These are phyloP conservation scores for Flaveria floridana DNA, from an alignment of 140 eudicot genomes.

Conservation along the genomic window DNA sequence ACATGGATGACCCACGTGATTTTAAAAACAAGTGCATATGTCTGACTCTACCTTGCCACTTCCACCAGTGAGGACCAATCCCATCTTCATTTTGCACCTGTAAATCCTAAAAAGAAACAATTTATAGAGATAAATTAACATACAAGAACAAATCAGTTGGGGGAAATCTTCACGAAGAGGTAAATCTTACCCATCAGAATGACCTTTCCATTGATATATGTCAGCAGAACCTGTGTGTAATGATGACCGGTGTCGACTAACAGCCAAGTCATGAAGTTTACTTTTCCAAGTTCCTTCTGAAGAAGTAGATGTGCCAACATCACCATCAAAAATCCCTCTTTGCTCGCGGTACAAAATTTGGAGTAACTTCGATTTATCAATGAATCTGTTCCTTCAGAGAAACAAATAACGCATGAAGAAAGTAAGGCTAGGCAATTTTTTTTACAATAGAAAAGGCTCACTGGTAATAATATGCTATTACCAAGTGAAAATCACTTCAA, in stretches of 20 bases:
- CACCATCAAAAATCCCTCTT: slow-evolving; percentile 27
- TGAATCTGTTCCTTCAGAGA: slow-evolving; percentile 49
- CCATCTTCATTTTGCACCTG: slow-evolving; percentile 84
- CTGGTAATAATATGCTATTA: background rate
- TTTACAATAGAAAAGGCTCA: background rate
- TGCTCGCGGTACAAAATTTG: slow-evolving; percentile 50
- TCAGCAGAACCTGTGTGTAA: slow-evolving; percentile 52
- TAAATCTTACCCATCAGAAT: slow-evolving; percentile 50
- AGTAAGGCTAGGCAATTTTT: background rate
- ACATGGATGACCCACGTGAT: background rate
- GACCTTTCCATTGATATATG: slow-evolving; percentile 73
- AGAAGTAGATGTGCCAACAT: slow-evolving; percentile 29
- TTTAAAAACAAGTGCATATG: background rate
- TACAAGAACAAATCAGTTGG: background rate
- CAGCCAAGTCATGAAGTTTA: slow-evolving; percentile 53
- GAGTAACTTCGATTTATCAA: slow-evolving; percentile 52
- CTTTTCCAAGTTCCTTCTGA: slow-evolving; percentile 43
- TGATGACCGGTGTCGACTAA: slow-evolving; percentile 52
- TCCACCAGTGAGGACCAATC: slow-evolving; percentile 83
- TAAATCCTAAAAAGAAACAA: slow-evolving; percentile 52
- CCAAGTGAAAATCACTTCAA: slow-evolving; percentile 8
- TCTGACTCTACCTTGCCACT: slow-evolving; percentile 61
- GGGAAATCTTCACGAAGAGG: slow-evolving; percentile 1
- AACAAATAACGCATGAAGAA: slow-evolving; percentile 12
- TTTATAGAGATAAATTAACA: slow-evolving; percentile 6